Conservation (phyloP, 2,329 filamentous ascomycete species). For the Endoconidiophora polonica region DNA sequence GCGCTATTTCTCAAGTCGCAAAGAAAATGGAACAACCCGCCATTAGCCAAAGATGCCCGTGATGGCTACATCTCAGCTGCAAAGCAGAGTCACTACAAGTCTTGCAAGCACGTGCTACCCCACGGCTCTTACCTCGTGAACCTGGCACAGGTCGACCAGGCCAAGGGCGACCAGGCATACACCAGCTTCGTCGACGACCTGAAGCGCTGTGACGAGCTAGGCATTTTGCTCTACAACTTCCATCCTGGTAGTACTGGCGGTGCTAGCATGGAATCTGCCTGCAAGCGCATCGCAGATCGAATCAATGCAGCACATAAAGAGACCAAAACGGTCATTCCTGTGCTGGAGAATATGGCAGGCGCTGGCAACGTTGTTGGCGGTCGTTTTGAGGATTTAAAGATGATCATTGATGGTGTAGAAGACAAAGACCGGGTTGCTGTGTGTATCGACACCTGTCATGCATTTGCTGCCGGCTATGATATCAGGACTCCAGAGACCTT, state of each 20-base stretch:
- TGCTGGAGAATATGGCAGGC: constrained; percentile 93
- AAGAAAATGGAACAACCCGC: constrained; percentile 79
- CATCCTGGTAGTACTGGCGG: constrained; percentile 69
- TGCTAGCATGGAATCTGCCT: constrained; percentile 50
- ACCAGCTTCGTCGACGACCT: constrained; percentile 76
- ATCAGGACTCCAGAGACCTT: constrained; percentile 61
- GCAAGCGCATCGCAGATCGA: constrained; percentile 61
- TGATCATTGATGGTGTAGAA: constrained; percentile 64
- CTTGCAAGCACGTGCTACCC: constrained; percentile 59
- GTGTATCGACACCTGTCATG: constrained; percentile 92
- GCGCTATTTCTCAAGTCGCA: constrained; percentile 94
- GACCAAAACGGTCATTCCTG: constrained; percentile 59
- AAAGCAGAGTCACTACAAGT: constrained; percentile 53
- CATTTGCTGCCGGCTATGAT: constrained; percentile 89
- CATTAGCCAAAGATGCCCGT: constrained; percentile 50
- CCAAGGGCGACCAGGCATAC: constrained; percentile 75
- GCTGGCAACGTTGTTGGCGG: constrained; percentile 75
- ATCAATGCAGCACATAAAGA: constrained; percentile 69
- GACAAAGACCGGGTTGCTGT: constrained; percentile 78
- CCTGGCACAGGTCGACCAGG: constrained; percentile 65
- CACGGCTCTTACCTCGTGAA: constrained; percentile 97
- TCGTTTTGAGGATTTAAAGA: constrained; percentile 69
- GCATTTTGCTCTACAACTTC: constrained; percentile 92
- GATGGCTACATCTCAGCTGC: constrained; percentile 55
- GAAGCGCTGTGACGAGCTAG: constrained; percentile 64